Evolutionary conservation across 148 eudicot genomes (phyloP).

Genomic region (Vaccinium myrtillus): DNA sequence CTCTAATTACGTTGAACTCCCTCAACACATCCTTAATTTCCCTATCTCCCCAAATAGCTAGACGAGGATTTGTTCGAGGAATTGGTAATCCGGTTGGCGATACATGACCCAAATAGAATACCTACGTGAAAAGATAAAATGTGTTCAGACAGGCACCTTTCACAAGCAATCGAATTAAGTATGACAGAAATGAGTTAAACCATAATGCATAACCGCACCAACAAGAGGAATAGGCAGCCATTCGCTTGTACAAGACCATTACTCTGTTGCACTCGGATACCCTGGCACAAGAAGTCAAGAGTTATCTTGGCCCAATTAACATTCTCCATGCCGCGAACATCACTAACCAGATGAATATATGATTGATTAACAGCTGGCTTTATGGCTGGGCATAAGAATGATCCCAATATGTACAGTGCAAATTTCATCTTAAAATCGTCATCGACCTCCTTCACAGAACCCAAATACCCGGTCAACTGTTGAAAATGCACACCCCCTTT

Average conservation of each 20-base stretch:
- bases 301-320: not conserved
- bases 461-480: not conserved
- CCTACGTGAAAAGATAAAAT: not conserved
- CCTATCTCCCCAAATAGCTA: no score
- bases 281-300: not conserved
- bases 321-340: not conserved
- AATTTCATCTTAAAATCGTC: not conserved
- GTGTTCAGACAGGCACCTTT: not conserved
- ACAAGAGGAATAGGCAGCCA: not conserved
- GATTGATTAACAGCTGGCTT: not conserved
- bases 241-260: not conserved
- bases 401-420: not conserved
- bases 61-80: not conserved
- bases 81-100: not conserved
- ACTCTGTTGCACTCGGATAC: not conserved
- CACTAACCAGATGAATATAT: not conserved
- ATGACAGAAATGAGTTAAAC: no score
- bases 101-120: not conserved
- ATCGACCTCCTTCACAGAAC: not conserved
- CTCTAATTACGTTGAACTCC: no score
- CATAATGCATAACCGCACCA: not conserved
- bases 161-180: no score
- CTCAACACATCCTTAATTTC: no score
- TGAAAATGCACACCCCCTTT: not conserved
- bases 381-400: not conserved